phyloP scores from a whole-genome alignment of 352 stramenopile genomes.

The Globisporangium viniferum region DNA sequence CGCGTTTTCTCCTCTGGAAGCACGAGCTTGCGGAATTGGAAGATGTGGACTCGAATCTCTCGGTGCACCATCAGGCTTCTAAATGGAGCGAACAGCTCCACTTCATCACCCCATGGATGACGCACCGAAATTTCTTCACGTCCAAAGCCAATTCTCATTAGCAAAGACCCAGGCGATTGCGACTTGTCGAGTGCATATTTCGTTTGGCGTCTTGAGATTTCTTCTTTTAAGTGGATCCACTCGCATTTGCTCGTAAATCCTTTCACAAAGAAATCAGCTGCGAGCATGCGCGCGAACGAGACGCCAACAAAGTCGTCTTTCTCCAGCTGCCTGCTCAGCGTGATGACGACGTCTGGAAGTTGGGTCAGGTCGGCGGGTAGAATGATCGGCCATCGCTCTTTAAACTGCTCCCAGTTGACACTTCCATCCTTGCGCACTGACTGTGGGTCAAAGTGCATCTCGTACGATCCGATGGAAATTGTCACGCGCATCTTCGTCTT shows the following conservation, averaged over 20 bases:
- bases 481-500: conserved; percentile 43
- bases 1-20: conserved; percentile 44
- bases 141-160: conserved; percentile 64
- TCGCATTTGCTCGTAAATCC: conserved; percentile 43
- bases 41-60: conserved; percentile 81
- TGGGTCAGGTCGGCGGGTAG: conserved; percentile 67
- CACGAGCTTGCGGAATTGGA: conserved; percentile 67
- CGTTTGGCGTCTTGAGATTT: conserved; percentile 55
- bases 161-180: conserved; percentile 45
- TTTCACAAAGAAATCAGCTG: conserved; percentile 35
- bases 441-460: conserved; percentile 51
- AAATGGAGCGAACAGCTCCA: conserved; percentile 41
- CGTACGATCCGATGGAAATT: conserved; percentile 41
- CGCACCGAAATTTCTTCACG: conserved; percentile 62
- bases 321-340: conserved; percentile 51
- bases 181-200: conserved; percentile 47
- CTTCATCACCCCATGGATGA: conserved; percentile 46
- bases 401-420: conserved; percentile 48
- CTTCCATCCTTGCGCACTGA: conserved; percentile 40
- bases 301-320: conserved; percentile 62
- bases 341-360: conserved; percentile 65
- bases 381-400: conserved; percentile 47
- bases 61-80: conserved; percentile 45
- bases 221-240: conserved; percentile 61
- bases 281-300: conserved; percentile 44